Evolutionary conservation across 1,139 yeast species (phyloP).

Genomic region (Nematodospora anomalae): DNA sequence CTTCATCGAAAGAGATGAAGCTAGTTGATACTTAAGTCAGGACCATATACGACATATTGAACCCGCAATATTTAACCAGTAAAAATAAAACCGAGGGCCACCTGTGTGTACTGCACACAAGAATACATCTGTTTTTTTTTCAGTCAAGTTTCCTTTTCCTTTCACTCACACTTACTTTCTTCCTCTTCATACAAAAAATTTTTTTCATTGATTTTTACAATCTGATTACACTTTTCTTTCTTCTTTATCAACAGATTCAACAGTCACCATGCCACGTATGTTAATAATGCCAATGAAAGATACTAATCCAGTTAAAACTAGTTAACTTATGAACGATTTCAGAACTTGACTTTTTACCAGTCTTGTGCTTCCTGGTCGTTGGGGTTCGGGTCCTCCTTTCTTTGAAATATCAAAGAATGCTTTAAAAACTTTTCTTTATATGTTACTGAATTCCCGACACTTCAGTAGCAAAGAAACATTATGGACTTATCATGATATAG

Average conservation of each 20-base stretch:
- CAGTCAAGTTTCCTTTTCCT: no score
- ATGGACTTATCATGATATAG: slow-evolving; percentile 1
- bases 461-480: slow-evolving; percentile 52
- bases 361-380: slow-evolving; percentile 18
- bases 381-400: slow-evolving; percentile 78
- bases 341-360: slow-evolving; percentile 13
- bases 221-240: slow-evolving; percentile 6
- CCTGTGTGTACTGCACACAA: neutral
- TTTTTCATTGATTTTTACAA: neutral
- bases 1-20: slow-evolving; percentile 55
- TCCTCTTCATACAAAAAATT: neutral
- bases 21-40: no score
- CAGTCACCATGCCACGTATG: slow-evolving; percentile 57
- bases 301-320: slow-evolving; percentile 11
- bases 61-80: neutral
- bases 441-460: slow-evolving; percentile 85
- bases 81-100: neutral
- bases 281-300: slow-evolving; percentile 17
- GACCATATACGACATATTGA: neutral
- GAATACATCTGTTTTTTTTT: no score
- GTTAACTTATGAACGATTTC: slow-evolving; percentile 16
- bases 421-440: slow-evolving; percentile 18
- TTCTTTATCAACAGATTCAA: slow-evolving; percentile 12
- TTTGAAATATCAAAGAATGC: slow-evolving; percentile 25
- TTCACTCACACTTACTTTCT: no score